Evolutionary conservation across 2,329 filamentous ascomycete genomes (phyloP), one percentile per base, ranked within the genome.

Genomic region (Verruconis gallopava): DNA sequence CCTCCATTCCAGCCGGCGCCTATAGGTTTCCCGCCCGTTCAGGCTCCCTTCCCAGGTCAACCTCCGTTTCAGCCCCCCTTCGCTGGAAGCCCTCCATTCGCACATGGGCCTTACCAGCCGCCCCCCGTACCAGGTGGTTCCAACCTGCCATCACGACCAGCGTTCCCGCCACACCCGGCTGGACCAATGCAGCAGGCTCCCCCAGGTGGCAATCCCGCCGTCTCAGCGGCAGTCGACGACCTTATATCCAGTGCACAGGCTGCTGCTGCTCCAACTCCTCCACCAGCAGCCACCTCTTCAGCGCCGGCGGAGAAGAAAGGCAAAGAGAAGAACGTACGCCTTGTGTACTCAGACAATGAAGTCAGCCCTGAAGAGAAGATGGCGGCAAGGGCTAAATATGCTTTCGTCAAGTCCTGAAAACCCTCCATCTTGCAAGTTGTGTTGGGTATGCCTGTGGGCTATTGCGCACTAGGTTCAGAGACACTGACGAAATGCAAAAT

Each of bases 311-410:
- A 78, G 65, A 76, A 75, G 54, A 61, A 62, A 14, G 80, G 81
- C 69, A 81, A 81, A 59, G 79, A 77, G 55, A 53, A 58, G 49
- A 57, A 57, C 33, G 73, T 65, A 51, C 67, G 75, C 57, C 79
- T 94, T 73, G 69, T 93, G 21, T 94, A 91, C 64, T 78, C 78
- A 47, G 84, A 93, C 56, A 77, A 81, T 40, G 79, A 81, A 45
- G 66, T 78, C 54, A 91, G 83, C 53, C 83, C 85, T 2, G 88
- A 95, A 65, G 88, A 94, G 70, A 85, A 79, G 63, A 86, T 93
- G 83, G 81, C 85, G 20, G 64, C 67, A 55, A 66, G 91, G 65
- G 69, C 81, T 47, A 79, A 77, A 61, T 94, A 93, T 66, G 77
- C 79, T 52, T 81, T 9, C n/a, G 25, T n/a, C 6, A 30, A 30